phyloP scores from a whole-genome alignment of 768 basidiomycete genomes.

The Rhizopogon roseolus region DNA sequence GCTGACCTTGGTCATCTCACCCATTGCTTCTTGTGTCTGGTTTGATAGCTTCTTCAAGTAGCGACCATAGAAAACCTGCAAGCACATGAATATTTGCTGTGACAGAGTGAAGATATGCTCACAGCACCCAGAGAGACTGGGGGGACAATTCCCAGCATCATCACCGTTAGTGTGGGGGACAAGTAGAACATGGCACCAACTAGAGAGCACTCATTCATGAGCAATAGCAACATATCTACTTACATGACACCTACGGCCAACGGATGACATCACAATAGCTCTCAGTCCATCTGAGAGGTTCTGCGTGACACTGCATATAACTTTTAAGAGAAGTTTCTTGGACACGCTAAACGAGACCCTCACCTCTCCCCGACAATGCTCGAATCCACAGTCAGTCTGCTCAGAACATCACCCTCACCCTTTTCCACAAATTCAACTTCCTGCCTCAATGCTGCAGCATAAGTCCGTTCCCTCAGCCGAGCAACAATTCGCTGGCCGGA shows the following conservation, averaged over 20 bases:
- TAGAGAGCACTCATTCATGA: conserved; percentile 18
- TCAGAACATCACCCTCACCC: conserved; percentile 91
- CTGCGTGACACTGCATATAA: conserved; percentile 58
- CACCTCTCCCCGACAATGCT: conserved; percentile 93
- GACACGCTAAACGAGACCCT: not conserved
- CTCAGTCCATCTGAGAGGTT: conserved; percentile 78
- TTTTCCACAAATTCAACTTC: conserved; percentile 92
- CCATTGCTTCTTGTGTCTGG: conserved; percentile 89
- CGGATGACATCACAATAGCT: conserved; percentile 89
- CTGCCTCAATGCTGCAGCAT: conserved; percentile 77
- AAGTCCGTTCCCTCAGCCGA: conserved; percentile 76
- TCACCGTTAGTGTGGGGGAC: conserved; percentile 78
- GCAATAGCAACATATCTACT: not conserved
- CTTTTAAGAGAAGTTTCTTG: not conserved
- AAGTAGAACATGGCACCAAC: conserved; percentile 96
- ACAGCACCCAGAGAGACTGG: conserved; percentile 84
- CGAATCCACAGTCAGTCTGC: conserved; percentile 85
- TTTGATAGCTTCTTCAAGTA: conserved; percentile 91
- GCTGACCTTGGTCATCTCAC: conserved; percentile 81
- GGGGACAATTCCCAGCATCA: conserved; percentile 92
- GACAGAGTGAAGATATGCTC: conserved; percentile 19
- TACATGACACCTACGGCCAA: conserved; percentile 62
- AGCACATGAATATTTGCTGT: conserved; percentile 6
- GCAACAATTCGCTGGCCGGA: conserved; percentile 91
- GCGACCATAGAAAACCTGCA: conserved; percentile 89